Evolutionary conservation across 495 filamentous ascomycete species (phyloP).

Genomic region (Penicillium manginii): DNA sequence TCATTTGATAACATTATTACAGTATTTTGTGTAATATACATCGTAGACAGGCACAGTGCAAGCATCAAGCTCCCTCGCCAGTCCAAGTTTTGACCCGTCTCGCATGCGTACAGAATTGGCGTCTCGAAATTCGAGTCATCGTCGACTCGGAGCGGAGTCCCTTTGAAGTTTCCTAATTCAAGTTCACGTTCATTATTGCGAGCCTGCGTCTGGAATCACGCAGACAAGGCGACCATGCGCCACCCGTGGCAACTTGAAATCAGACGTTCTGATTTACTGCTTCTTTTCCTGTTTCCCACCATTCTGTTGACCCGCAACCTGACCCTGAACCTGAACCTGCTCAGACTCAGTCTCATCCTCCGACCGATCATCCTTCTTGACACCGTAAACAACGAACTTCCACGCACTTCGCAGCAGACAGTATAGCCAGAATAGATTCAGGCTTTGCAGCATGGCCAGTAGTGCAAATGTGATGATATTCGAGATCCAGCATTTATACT

Average conservation of each 20-base stretch:
- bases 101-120: no score
- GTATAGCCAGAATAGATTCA: slow-evolving; percentile 82
- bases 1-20: neutral
- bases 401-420: slow-evolving; percentile 58
- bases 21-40: neutral
- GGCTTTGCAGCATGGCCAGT: slow-evolving; percentile 66
- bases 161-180: no score
- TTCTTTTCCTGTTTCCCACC: neutral
- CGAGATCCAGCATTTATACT: slow-evolving; percentile 73
- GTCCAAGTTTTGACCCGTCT: no score
- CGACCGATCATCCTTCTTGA: slow-evolving; percentile 34
- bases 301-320: neutral
- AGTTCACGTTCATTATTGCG: no score
- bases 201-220: no score
- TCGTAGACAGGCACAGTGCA: neutral
- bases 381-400: slow-evolving; percentile 25
- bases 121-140: no score
- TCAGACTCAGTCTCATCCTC: slow-evolving; percentile 23
- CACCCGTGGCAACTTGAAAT: no score
- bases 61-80: no score
- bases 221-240: no score
- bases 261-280: neutral
- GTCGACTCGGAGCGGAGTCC: no score
- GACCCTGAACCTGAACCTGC: no score
- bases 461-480: slow-evolving; percentile 66